Percentiles rank a stretch among this genome's conserved stretches.
Evolutionary conservation across 768 basidiomycete genomes (phyloP).

Genomic region (Mycena galopus): DNA sequence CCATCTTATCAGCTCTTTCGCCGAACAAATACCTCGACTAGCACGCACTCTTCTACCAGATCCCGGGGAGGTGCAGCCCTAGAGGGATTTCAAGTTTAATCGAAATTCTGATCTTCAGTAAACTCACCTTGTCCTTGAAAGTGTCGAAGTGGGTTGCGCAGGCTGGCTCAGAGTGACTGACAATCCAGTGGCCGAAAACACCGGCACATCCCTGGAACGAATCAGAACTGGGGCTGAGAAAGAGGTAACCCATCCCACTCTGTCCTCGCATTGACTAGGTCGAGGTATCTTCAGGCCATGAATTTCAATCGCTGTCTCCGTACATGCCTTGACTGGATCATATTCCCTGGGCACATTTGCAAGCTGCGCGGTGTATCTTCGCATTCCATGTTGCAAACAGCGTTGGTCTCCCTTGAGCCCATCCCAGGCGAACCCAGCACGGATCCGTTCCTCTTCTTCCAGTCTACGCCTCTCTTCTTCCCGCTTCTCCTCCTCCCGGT

Average conservation of each 20-base stretch:
- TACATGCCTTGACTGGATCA: slow-evolving; percentile 18
- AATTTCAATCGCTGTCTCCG: slow-evolving; percentile 38
- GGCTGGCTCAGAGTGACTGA: slow-evolving; percentile 43
- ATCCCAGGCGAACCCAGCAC: slow-evolving; percentile 35
- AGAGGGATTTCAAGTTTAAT: neutral
- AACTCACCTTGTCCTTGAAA: slow-evolving; percentile 47
- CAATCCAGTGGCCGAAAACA: slow-evolving; percentile 43
- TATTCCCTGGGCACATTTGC: slow-evolving; percentile 44
- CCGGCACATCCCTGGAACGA: slow-evolving; percentile 19
- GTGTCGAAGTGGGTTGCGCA: slow-evolving; percentile 42
- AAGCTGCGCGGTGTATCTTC: slow-evolving; percentile 46
- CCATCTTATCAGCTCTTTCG: neutral
- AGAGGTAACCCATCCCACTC: neutral
- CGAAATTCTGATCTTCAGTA: neutral
- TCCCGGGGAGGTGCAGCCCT: slow-evolving; percentile 35
- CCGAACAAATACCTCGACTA: neutral
- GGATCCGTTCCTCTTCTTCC: slow-evolving; percentile 39
- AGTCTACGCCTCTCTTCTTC: slow-evolving; percentile 35
- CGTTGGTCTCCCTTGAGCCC: slow-evolving; percentile 29
- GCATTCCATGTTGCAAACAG: slow-evolving; percentile 44
- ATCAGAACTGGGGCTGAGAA: neutral
- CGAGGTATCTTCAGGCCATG: slow-evolving; percentile 11
- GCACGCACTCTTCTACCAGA: slow-evolving; percentile 27
- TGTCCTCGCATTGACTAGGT: slow-evolving; percentile 25
- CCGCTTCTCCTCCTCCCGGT: slow-evolving; percentile 18